Conservation (phyloP, 495 filamentous ascomycete species). For the Podospora fimiseda region DNA sequence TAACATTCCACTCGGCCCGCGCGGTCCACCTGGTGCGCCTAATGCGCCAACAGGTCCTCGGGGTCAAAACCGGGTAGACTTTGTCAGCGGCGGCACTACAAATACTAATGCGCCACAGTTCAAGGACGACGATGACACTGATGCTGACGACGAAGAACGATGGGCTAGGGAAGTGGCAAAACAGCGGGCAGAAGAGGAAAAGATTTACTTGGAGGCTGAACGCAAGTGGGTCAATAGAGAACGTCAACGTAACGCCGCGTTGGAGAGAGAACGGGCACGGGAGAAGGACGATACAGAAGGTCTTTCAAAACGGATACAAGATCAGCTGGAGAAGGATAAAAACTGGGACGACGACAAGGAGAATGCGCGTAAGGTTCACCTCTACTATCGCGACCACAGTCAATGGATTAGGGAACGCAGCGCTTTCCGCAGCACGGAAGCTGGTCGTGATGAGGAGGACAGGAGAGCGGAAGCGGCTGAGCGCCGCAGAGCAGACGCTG, state of each 20-base stretch:
- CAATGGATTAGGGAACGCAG: constrained; percentile 80
- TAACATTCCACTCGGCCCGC: constrained; percentile 72
- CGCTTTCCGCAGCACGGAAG: constrained; percentile 63
- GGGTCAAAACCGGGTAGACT: constrained; percentile 57
- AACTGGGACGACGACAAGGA: constrained; percentile 91
- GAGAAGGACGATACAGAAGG: constrained; percentile 70
- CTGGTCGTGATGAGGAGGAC: constrained; percentile 71
- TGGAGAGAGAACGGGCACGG: constrained; percentile 73
- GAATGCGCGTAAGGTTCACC: constrained; percentile 59
- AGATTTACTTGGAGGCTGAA: constrained; percentile 78
- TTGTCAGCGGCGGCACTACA: constrained; percentile 71
- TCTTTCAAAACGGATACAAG: constrained; percentile 44
- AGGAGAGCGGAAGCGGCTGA: constrained; percentile 73
- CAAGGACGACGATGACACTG: constrained; percentile 80
- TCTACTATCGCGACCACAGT: constrained; percentile 81
- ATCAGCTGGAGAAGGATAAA: constrained; percentile 63
- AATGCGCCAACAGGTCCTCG: constrained; percentile 78
- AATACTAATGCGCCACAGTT: constrained; percentile 47
- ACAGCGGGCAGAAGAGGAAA: constrained; percentile 67
- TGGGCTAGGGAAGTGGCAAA: constrained; percentile 66
- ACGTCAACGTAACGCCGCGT: constrained; percentile 69
- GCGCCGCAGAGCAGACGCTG: constrained; percentile 56
- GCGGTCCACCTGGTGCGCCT: constrained; percentile 68
- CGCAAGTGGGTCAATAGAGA: constrained; percentile 87
- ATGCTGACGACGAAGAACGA: constrained; percentile 81